Evolutionary conservation across 345 rosid genomes (phyloP).

Genomic region (Laguncularia racemosa): DNA sequence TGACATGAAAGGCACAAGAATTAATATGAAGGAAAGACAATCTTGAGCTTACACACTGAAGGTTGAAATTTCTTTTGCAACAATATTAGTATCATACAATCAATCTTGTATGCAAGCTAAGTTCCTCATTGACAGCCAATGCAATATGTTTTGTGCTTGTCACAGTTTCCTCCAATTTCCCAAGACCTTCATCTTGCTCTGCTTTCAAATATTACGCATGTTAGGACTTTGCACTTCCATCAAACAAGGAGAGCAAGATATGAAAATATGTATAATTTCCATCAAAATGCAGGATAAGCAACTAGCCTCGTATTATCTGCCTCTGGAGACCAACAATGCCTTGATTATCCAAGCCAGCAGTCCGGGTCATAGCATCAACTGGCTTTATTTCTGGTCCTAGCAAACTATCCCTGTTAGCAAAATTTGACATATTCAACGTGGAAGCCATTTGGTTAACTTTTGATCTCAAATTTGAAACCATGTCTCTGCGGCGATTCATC

Average conservation of each 20-base stretch:
- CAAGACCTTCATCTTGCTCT: slow-evolving; percentile 99
- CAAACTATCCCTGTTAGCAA: slow-evolving; percentile 74
- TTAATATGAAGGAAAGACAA: not conserved
- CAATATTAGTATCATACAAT: slow-evolving; percentile 42
- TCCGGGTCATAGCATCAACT: slow-evolving; percentile 50
- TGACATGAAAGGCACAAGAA: slow-evolving; percentile 9
- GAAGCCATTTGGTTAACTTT: slow-evolving; percentile 80
- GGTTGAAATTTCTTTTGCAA: not conserved
- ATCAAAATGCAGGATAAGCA: slow-evolving; percentile 5
- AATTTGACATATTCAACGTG: slow-evolving; percentile 76
- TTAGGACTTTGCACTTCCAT: slow-evolving; percentile 2
- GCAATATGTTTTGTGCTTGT: slow-evolving; percentile 90
- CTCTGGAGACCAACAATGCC: slow-evolving; percentile 86
- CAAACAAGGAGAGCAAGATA: not conserved
- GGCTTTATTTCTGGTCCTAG: slow-evolving; percentile 72
- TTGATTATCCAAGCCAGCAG: slow-evolving; percentile 66
- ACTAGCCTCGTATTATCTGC: slow-evolving; percentile 81
- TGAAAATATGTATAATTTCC: not conserved
- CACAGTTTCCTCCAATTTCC: slow-evolving; percentile 77
- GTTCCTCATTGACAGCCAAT: slow-evolving; percentile 85
- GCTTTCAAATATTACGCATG: slow-evolving; percentile 16
- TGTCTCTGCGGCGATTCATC: slow-evolving; percentile 91
- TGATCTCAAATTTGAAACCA: slow-evolving; percentile 63
- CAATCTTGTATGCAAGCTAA: slow-evolving; percentile 73
- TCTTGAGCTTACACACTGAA: not conserved